These are phyloP conservation scores for Malus hybrid DNA, from an alignment of 331 rosid genomes.

Conservation along the genomic window DNA sequence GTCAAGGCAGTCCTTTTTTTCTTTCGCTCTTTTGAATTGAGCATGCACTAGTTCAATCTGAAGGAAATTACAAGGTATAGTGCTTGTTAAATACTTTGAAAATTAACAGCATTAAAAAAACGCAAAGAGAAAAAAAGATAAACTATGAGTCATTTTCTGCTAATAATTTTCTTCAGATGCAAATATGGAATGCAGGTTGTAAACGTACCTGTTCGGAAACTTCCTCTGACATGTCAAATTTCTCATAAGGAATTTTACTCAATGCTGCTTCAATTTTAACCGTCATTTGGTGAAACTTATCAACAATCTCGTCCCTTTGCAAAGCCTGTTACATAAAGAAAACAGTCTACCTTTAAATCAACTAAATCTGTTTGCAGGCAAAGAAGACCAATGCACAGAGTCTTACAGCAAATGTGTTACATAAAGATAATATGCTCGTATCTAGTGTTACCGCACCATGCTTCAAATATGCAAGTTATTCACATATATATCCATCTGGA, in stretches of 20 bases:
- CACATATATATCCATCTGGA: neutral
- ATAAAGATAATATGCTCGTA: neutral
- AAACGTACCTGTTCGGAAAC: constrained; percentile 84
- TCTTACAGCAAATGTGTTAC: neutral
- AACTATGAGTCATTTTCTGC: neutral
- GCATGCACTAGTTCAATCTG: constrained; percentile 93
- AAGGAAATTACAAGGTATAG: neutral
- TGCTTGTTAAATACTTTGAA: neutral
- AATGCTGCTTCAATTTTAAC: constrained; percentile 65
- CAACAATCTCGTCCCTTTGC: constrained; percentile 37
- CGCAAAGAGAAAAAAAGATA: neutral
- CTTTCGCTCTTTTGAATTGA: constrained; percentile 85
- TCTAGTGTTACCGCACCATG: neutral
- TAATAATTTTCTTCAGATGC: neutral
- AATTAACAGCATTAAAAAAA: neutral
- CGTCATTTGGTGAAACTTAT: constrained; percentile 47
- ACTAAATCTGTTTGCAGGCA: neutral
- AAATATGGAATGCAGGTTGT: neutral
- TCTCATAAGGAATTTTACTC: constrained; percentile 51
- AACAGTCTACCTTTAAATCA: neutral
- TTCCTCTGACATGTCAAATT: constrained; percentile 70
- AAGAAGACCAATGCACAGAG: neutral
- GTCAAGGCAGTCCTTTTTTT: constrained; percentile 49
- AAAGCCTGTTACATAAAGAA: constrained; percentile 46
- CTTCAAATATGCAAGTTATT: neutral